Percentiles rank a stretch among this genome's conserved stretches.
Conservation (phyloP, 2,329 filamentous ascomycete genomes). For the Myriosclerotinia scirpicola region DNA sequence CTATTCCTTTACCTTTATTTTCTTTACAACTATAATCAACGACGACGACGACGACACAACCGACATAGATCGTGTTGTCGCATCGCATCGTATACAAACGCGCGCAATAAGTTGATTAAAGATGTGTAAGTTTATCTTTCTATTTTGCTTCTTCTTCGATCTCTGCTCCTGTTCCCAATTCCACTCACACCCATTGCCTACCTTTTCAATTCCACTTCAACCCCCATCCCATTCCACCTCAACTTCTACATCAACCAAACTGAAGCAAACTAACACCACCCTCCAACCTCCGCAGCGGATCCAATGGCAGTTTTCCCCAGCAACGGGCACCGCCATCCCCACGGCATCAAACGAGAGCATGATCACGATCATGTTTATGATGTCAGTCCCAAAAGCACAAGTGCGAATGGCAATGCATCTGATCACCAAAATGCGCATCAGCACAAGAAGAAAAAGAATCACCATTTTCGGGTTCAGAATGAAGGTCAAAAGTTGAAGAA, state of each 20-base stretch:
- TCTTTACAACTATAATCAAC: background rate
- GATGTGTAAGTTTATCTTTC: conserved; percentile 17
- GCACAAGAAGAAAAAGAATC: background rate
- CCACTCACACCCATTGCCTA: background rate
- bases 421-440: background rate
- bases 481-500: background rate
- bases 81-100: background rate
- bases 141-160: background rate
- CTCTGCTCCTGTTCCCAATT: background rate
- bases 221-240: background rate
- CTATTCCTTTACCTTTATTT: background rate
- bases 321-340: background rate
- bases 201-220: background rate
- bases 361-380: conserved; percentile 9
- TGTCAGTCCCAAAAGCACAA: background rate
- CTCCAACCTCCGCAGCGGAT: background rate
- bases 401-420: background rate
- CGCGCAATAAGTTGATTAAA: background rate
- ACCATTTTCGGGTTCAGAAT: background rate
- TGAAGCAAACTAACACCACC: background rate
- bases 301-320: conserved; percentile 12
- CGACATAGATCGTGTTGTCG: background rate
- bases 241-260: background rate
- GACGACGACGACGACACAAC: background rate
- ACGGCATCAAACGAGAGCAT: conserved; percentile 10